Percentiles rank a stretch among this genome's conserved stretches.
Evolutionary conservation across 306 rosid species (phyloP).

Genomic region (Abrus precatorius): DNA sequence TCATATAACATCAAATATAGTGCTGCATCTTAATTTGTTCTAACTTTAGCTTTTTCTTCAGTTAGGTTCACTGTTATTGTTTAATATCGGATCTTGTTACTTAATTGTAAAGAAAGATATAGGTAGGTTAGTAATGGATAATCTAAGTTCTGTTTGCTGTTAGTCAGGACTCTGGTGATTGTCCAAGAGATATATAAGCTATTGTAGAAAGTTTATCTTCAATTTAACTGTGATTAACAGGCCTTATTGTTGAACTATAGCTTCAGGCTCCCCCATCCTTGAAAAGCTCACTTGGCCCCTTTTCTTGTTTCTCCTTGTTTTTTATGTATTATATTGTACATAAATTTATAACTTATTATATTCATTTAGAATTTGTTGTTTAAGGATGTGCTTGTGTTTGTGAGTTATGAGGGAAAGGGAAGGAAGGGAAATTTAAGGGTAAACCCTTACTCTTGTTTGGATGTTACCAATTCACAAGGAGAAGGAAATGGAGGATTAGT

Average conservation of each 20-base stretch:
- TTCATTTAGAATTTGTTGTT: slow-evolving; percentile 1
- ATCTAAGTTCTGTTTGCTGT: slow-evolving; percentile 10
- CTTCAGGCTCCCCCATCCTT: background rate
- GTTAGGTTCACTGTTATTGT: slow-evolving; percentile 17
- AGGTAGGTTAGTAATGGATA: slow-evolving; percentile 1
- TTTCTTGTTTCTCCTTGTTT: slow-evolving; percentile 29
- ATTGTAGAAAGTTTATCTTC: slow-evolving; percentile 16
- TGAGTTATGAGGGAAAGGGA: background rate
- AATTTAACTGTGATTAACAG: background rate
- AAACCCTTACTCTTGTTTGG: background rate
- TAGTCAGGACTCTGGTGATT: slow-evolving; percentile 5
- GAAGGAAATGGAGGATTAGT: background rate
- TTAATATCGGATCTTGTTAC: background rate
- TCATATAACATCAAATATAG: background rate
- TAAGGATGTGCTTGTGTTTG: slow-evolving; percentile 3
- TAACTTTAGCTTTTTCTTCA: background rate
- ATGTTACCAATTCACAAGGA: slow-evolving; percentile 14
- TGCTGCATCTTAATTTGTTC: slow-evolving; percentile 13
- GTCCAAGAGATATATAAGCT: background rate
- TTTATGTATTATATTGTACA: slow-evolving; percentile 6
- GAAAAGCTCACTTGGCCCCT: background rate
- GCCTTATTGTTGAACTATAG: slow-evolving; percentile 37
- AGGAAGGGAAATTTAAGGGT: background rate
- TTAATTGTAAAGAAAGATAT: background rate
- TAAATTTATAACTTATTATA: slow-evolving; percentile 1